These are phyloP conservation scores for Areca catechu DNA, from an alignment of 176 grass and related monocot species.

Conservation along the genomic window DNA sequence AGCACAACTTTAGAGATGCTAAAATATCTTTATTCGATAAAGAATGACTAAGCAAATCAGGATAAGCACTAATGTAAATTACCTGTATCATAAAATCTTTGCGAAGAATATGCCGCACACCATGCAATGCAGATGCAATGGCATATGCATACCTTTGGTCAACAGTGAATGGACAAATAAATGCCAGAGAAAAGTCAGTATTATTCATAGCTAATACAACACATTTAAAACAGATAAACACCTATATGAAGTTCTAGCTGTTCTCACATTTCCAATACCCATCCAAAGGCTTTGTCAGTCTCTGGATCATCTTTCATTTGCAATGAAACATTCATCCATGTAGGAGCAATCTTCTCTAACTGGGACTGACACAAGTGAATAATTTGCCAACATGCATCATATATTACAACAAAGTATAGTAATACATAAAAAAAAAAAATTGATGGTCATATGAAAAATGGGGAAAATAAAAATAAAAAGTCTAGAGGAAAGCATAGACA, in stretches of 20 bases:
- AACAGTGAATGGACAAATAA: neutral
- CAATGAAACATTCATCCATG: constrained; percentile 95
- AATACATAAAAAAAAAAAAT: too few species aligned
- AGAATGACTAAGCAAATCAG: too few species aligned
- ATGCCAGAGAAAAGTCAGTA: neutral
- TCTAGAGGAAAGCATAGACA: neutral
- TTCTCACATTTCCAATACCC: constrained; percentile 81
- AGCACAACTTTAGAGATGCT: too few species aligned
- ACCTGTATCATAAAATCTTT: constrained; percentile 99
- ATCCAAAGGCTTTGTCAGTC: constrained; percentile 86
- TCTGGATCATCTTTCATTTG: constrained; percentile 83
- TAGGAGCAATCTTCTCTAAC: constrained; percentile 59
- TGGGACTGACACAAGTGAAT: too few species aligned
- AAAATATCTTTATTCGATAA: too few species aligned
- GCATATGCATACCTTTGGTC: constrained; percentile 80
- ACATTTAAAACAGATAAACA: constrained; percentile 8
- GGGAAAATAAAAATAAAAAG: constrained; percentile 5
- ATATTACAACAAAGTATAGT: too few species aligned
- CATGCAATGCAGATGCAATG: constrained; percentile 86
- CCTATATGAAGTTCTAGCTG: neutral
- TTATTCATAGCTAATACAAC: neutral
- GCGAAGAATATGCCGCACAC: constrained; percentile 62
- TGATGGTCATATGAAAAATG: too few species aligned
- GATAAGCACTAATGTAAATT: too few species aligned
- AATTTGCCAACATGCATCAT: too few species aligned